phyloP scores from a whole-genome alignment of 2,329 filamentous ascomycete species.

The Sporothrix pallida region DNA sequence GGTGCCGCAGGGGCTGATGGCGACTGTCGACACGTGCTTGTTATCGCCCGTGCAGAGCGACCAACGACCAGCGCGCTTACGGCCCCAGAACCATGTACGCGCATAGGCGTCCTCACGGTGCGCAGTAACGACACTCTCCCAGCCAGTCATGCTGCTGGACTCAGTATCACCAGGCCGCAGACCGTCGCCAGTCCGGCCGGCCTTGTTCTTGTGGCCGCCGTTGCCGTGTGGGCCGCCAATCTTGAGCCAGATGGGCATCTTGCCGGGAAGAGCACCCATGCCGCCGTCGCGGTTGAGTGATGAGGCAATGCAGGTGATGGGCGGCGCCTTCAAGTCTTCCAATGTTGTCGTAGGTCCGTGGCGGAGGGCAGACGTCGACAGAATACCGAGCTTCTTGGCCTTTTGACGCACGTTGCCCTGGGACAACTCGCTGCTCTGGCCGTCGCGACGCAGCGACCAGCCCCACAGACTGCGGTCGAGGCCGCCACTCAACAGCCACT shows the following conservation, averaged over 20 bases:
- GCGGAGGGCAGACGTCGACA: slow-evolving; percentile 61
- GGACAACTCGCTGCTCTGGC: slow-evolving; percentile 90
- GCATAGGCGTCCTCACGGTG: slow-evolving; percentile 85
- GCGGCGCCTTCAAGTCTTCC: slow-evolving; percentile 83
- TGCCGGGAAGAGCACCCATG: slow-evolving; percentile 81
- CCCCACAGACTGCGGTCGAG: slow-evolving; percentile 93
- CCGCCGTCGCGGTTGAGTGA: slow-evolving; percentile 94
- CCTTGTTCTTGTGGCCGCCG: slow-evolving; percentile 49
- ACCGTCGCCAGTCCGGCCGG: slow-evolving; percentile 53
- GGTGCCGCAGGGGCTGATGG: slow-evolving; percentile 89
- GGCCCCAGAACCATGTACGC: slow-evolving; percentile 97
- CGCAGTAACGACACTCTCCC: slow-evolving; percentile 95
- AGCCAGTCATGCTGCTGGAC: slow-evolving; percentile 79
- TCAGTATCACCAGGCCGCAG: slow-evolving; percentile 68
- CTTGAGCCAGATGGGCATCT: slow-evolving; percentile 83
- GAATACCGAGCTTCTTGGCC: slow-evolving; percentile 82
- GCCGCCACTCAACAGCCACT: slow-evolving; percentile 92
- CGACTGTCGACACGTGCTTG: slow-evolving; percentile 81
- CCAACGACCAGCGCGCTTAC: slow-evolving; percentile 92
- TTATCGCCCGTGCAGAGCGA: slow-evolving; percentile 85
- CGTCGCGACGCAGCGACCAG: slow-evolving; percentile 92
- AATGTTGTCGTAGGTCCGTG: slow-evolving; percentile 68
- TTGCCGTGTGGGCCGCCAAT: slow-evolving; percentile 39
- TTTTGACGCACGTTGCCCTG: slow-evolving; percentile 89
- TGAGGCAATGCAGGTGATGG: slow-evolving; percentile 89